Percentiles rank a stretch among this genome's conserved stretches.
phyloP scores from a whole-genome alignment of 148 eudicot species.

The Vaccinium myrtillus region DNA sequence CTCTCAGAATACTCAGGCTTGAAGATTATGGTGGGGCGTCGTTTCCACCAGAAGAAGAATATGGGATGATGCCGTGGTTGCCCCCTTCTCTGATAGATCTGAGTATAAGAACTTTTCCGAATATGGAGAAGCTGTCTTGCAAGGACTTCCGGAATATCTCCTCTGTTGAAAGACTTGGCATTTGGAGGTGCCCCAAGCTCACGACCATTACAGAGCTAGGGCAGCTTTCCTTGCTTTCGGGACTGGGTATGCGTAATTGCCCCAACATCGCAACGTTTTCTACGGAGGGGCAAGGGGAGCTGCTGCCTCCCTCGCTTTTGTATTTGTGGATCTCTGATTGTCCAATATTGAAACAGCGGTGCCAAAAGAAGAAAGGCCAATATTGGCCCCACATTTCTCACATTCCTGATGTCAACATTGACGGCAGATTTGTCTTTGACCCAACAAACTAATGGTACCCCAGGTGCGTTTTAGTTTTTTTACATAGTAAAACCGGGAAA shows the following conservation, averaged over 20 bases:
- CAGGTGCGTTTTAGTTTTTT: no score
- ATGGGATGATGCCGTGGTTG: background rate
- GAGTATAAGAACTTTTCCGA: background rate
- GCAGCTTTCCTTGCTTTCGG: background rate
- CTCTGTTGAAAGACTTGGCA: background rate
- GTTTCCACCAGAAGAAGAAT: background rate
- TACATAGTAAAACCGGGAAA: no score
- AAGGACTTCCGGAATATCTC: background rate
- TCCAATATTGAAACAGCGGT: background rate
- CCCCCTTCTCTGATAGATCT: background rate
- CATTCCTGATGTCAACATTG: background rate
- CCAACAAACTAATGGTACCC: no score
- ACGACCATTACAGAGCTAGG: background rate
- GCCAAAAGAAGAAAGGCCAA: background rate
- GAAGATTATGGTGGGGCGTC: background rate
- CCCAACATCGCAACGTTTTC: background rate
- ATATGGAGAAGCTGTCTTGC: background rate
- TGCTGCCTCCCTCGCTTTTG: background rate
- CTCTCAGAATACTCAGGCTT: background rate
- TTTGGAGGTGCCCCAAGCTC: background rate
- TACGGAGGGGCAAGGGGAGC: no score
- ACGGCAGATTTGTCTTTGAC: no score
- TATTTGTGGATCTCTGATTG: background rate
- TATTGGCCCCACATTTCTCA: constrained; percentile 4
- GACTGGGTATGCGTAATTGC: background rate